Evolutionary conservation across 306 rosid genomes (phyloP), one percentile per base, ranked within the genome.

Genomic region (Quercus glauca): DNA sequence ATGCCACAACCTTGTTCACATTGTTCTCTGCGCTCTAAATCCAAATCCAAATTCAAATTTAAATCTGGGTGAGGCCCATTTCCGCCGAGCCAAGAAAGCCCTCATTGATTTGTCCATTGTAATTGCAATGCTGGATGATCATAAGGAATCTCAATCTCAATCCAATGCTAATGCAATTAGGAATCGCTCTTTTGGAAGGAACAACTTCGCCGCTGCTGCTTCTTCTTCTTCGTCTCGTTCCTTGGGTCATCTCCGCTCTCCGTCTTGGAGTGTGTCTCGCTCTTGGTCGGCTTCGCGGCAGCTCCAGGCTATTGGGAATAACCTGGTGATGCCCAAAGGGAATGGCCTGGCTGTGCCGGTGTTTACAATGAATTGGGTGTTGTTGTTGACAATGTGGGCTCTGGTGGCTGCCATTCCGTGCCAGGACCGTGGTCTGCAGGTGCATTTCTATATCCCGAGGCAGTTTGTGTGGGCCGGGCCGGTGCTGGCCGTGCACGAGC

Each of bases 391-490:
- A 67, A 91, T 87, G 97, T 94, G 97, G 99, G 91, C 90, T 28
- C 83, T 94, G 57, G 99, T 94, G 78, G 99, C 99, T 14, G 97
- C 99, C 19, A 92, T 94, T 81, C 99, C 99, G 1, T 94, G 99
- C 87, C 99, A 94, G 87, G 97, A 94, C 75, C 86, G 99, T 0
- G 97, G 99, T 5, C 82, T 94, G 17, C 88, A 89, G 70, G 88
- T 91, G 41, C 94, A 92, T 74, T 89, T 91, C 74, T 72, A 85
- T 0, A 52, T 87, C 28, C 89, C 95, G 0, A 70, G 95, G 76
- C 85, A 87, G 18, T 84, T 88, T 18, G 3, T 79, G 3, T 94
- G 99, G 99, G 93, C 97, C 1, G 88, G 83, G 43, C 88, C 97
- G 6, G 71, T 94, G 83, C 80, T 64, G 6, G 79, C 78, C 1